These are phyloP conservation scores for Leccinum disarticulatum DNA, from an alignment of 768 basidiomycete species.

Conservation along the genomic window DNA sequence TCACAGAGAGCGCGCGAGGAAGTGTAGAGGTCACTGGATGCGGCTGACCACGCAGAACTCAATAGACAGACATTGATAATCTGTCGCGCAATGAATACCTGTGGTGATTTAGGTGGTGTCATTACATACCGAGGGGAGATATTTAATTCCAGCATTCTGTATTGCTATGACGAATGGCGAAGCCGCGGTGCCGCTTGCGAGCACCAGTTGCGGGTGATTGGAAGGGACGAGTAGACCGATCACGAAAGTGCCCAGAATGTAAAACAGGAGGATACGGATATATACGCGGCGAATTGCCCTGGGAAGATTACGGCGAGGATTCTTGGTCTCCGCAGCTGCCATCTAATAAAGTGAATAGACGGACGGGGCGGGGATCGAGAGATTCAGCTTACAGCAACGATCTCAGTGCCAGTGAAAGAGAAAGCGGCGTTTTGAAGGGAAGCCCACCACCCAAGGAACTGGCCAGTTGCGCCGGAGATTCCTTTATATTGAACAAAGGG, in stretches of 20 bases:
- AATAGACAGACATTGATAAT: neutral
- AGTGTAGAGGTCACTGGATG: constrained; percentile 25
- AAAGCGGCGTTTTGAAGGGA: neutral
- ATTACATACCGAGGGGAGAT: neutral
- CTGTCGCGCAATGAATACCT: neutral
- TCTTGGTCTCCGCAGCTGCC: neutral
- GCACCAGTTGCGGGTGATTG: neutral
- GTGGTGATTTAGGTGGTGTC: neutral
- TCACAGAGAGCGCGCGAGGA: constrained; percentile 82
- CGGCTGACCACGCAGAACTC: neutral
- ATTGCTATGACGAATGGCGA: neutral
- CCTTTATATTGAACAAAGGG: neutral
- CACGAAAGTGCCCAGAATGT: neutral
- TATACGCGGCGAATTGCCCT: neutral
- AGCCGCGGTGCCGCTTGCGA: neutral
- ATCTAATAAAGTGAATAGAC: neutral
- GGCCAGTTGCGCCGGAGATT: neutral
- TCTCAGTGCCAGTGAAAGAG: neutral
- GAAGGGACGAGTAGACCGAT: neutral
- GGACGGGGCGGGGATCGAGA: neutral
- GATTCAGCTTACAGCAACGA: neutral
- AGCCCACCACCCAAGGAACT: neutral
- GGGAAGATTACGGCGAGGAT: neutral
- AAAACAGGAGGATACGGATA: neutral
- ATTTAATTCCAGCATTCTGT: neutral